These are phyloP conservation scores for Echria macrotheca DNA, from an alignment of 495 filamentous ascomycete genomes.

Conservation along the genomic window DNA sequence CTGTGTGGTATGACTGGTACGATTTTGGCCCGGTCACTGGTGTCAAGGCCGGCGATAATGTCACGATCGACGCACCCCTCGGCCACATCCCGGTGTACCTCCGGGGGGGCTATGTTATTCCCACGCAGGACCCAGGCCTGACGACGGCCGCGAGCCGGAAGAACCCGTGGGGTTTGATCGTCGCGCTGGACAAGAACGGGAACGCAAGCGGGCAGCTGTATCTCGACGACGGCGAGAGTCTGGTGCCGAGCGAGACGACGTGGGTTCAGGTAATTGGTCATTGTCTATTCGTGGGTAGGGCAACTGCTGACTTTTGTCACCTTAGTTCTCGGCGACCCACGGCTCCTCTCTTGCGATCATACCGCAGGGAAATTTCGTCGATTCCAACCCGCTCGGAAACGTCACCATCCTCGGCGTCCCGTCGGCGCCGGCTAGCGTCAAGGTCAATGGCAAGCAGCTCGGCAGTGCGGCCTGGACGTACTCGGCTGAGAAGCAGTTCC, in stretches of 20 bases:
- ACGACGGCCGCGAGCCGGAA: conserved; percentile 60
- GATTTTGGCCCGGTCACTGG: conserved; percentile 48
- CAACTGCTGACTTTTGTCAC: too few species aligned
- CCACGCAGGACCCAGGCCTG: conserved; percentile 65
- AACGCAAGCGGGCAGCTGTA: conserved; percentile 64
- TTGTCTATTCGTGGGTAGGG: too few species aligned
- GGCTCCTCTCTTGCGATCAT: conserved; percentile 43
- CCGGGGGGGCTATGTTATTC: conserved; percentile 63
- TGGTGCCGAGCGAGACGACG: conserved; percentile 52
- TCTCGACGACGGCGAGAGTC: conserved; percentile 76
- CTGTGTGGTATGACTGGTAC: conserved; percentile 83
- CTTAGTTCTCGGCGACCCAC: conserved; percentile 46
- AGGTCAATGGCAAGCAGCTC: conserved; percentile 46
- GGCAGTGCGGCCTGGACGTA: conserved; percentile 41
- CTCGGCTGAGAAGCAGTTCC: conserved; percentile 21
- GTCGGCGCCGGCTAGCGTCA: conserved; percentile 37
- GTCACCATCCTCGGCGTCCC: conserved; percentile 63
- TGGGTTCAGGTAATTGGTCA: conserved; percentile 47
- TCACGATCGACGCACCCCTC: conserved; percentile 67
- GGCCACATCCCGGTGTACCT: conserved; percentile 76
- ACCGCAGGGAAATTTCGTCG: conserved; percentile 50
- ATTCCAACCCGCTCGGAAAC: conserved; percentile 57
- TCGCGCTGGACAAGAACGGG: conserved; percentile 53
- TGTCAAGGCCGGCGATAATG: conserved; percentile 54
- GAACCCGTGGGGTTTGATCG: conserved; percentile 66